phyloP scores from a whole-genome alignment of 768 basidiomycete species.

The Pleurotus djamor region DNA sequence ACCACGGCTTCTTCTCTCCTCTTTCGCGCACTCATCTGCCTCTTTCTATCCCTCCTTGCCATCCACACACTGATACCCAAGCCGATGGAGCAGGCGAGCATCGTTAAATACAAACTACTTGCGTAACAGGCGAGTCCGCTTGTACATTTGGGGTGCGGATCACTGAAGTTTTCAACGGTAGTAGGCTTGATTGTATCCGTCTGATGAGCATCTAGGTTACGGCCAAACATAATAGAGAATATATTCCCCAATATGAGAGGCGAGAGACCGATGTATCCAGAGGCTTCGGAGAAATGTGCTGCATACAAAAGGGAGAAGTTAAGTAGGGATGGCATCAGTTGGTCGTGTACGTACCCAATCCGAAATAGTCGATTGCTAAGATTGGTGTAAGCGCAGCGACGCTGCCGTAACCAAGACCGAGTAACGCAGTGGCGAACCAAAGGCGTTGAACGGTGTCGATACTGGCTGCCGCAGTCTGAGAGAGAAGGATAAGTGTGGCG shows the following conservation, averaged over 20 bases:
- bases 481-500: constrained; percentile 63
- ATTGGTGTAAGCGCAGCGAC: constrained; percentile 72
- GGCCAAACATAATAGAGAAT: constrained; percentile 80
- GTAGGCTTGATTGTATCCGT: neutral
- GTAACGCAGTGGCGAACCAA: constrained; percentile 59
- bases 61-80: constrained; percentile 50
- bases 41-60: constrained; percentile 40
- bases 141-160: constrained; percentile 41
- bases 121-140: constrained; percentile 60
- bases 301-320: too few species aligned
- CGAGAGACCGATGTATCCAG: constrained; percentile 74
- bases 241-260: constrained; percentile 78
- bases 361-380: constrained; percentile 86
- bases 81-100: constrained; percentile 40
- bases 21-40: neutral
- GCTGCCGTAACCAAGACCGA: constrained; percentile 73
- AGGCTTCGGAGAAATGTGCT: constrained; percentile 84
- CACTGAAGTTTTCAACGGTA: neutral
- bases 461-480: constrained; percentile 59
- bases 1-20: neutral
- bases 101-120: constrained; percentile 52
- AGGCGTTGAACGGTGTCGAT: constrained; percentile 57
- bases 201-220: constrained; percentile 74
- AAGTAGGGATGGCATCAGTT: neutral
- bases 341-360: constrained; percentile 53